These are phyloP conservation scores for Acanthochlamys bracteata DNA, from an alignment of 106 monocot species.

Conservation along the genomic window DNA sequence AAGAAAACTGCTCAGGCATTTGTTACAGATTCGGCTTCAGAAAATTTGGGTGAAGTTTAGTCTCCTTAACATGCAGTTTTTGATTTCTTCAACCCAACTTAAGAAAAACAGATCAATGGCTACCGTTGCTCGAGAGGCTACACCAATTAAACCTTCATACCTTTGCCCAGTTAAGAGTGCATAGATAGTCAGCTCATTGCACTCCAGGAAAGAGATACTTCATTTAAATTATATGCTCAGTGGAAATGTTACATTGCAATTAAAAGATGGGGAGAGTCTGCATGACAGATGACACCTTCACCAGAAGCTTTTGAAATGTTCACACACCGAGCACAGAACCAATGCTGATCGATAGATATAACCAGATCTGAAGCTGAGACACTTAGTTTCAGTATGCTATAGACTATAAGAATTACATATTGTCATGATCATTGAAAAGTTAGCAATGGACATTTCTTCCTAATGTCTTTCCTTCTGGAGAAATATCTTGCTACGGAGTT, in stretches of 20 bases:
- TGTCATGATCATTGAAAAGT: not conserved
- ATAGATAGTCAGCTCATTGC: not conserved
- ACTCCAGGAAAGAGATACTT: not conserved
- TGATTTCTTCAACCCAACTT: slow-evolving; percentile 39
- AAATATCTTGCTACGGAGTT: too few relatives aligned
- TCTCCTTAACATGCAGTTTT: slow-evolving; percentile 8
- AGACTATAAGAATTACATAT: not conserved
- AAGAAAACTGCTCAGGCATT: too few relatives aligned
- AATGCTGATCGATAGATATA: slow-evolving; percentile 88
- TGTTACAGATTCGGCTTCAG: too few relatives aligned
- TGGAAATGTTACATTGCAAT: slow-evolving; percentile 62
- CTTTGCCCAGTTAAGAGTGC: slow-evolving; percentile 9
- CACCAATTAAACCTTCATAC: slow-evolving; percentile 89
- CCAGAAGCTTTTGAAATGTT: slow-evolving; percentile 74
- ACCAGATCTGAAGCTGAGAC: slow-evolving; percentile 55
- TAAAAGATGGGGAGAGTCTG: slow-evolving; percentile 62
- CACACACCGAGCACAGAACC: slow-evolving; percentile 83
- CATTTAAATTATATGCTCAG: not conserved
- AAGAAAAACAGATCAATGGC: slow-evolving; percentile 66
- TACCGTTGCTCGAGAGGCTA: slow-evolving; percentile 89
- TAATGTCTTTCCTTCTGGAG: too few relatives aligned
- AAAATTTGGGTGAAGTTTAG: too few relatives aligned
- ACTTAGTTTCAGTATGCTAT: not conserved
- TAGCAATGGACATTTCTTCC: too few relatives aligned
- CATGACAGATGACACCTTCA: slow-evolving; percentile 87